phyloP scores from a whole-genome alignment of 1,284 basidiomycete species.

The Gomphus bonarii region DNA sequence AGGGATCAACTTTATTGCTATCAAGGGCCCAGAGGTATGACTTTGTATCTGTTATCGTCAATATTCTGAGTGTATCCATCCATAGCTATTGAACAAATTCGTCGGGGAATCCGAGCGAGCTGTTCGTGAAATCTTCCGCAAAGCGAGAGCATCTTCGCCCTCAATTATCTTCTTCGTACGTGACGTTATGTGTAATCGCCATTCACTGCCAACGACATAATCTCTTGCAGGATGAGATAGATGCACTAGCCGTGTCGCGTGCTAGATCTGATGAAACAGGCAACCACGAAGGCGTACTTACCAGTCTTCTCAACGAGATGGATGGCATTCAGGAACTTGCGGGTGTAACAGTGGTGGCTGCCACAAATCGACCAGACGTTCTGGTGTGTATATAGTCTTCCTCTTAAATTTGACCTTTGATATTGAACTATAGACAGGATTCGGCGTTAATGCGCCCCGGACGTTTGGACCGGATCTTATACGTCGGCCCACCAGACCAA shows the following conservation, averaged over 20 bases:
- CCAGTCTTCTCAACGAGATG: constrained; percentile 94
- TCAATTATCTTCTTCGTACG: constrained; percentile 94
- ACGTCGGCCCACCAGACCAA: constrained; percentile 86
- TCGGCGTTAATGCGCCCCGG: constrained; percentile 92
- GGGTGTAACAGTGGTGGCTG: constrained; percentile 91
- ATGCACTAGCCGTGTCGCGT: constrained; percentile 82
- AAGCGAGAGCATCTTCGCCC: constrained; percentile 88
- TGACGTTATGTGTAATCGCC: constrained; percentile 11
- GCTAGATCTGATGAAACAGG: constrained; percentile 45
- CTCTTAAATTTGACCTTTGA: not conserved
- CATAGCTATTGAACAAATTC: constrained; percentile 87
- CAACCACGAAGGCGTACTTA: constrained; percentile 83
- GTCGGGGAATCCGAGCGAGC: constrained; percentile 96
- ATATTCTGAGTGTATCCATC: no score
- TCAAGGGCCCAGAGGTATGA: constrained; percentile 90
- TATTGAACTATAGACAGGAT: constrained; percentile 44
- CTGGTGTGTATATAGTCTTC: constrained; percentile 46
- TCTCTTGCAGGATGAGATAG: constrained; percentile 83
- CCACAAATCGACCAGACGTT: constrained; percentile 91
- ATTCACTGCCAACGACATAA: not conserved
- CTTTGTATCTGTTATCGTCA: not conserved
- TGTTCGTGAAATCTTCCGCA: constrained; percentile 90
- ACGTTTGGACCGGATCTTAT: constrained; percentile 89
- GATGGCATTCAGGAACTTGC: constrained; percentile 92
- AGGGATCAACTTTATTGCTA: constrained; percentile 94